A percentile compares a stretch with the other conserved stretches of the same genome.
These are phyloP conservation scores for Candida mesenterica DNA, from an alignment of 1,139 yeast genomes.

Conservation along the genomic window DNA sequence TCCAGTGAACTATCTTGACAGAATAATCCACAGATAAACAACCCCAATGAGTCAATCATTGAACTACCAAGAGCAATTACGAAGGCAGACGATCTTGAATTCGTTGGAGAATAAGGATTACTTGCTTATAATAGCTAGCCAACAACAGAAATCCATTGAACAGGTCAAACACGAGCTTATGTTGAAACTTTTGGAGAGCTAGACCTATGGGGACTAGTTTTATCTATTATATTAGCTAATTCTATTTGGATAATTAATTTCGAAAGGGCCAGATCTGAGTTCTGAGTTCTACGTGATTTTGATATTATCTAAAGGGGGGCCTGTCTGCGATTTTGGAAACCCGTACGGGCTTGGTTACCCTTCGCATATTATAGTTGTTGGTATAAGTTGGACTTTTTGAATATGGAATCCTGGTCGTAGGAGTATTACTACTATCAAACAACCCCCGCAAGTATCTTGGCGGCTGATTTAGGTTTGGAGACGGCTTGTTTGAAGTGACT, in stretches of 20 bases:
- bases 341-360: constrained; percentile 1
- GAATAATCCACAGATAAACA: not conserved
- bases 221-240: constrained; percentile 1
- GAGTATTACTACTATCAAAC: constrained; percentile 23
- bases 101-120: constrained; percentile 46
- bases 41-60: constrained; percentile 9
- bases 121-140: constrained; percentile 42
- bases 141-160: constrained; percentile 43
- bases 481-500: not conserved
- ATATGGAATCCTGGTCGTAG: constrained; percentile 4
- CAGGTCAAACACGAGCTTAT: constrained; percentile 43
- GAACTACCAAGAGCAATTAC: constrained; percentile 38
- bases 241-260: not conserved
- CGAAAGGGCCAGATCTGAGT: not conserved
- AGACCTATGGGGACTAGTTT: constrained; percentile 1
- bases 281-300: not conserved
- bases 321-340: constrained; percentile 7
- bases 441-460: constrained; percentile 46
- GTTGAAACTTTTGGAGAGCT: constrained; percentile 15
- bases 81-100: constrained; percentile 40
- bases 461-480: constrained; percentile 44
- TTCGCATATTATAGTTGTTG: not conserved
- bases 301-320: constrained; percentile 8
- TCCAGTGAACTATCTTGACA: too few species aligned
- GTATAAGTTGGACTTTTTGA: constrained; percentile 1